Evolutionary conservation across 78 protist genomes (phyloP), one percentile per base, ranked within the genome.

Genomic region (Dictyostelium intermedium): DNA sequence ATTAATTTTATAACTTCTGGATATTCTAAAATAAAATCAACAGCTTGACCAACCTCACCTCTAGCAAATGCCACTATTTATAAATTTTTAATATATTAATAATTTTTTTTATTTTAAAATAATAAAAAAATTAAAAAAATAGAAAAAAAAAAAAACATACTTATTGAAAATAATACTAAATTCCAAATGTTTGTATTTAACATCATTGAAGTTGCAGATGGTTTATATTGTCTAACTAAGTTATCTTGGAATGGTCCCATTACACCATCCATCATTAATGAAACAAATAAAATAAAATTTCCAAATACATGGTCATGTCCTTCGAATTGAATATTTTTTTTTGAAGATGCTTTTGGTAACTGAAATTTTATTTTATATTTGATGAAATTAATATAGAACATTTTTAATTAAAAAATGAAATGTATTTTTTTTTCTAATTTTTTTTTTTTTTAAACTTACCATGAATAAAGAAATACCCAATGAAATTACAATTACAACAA

Each of bases 241-340:
- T 79, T 50, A 53, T 87, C 93, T 87, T 87, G 93, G 23, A 50
- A 63, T 87, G 93, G 93, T 9, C 93, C 93, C 61, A 87, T 87
- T 16, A 87, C 13, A 30, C 93, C 93, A 87, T 87, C 93, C 72
- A 87, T 34, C 60, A 79, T 25, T 34, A 87, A 76, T 56, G 93
- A 87, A 43, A n/a, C 43, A 37, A 87, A 79, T 56, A 87, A 30
- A 14, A 87, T 23, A 5, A 87, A 27, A 63, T 87, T 56, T 10
- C 92, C 92, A 78, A 43, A 78, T n/a, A 60, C 2, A 66, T 83
- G 80, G 41, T 83, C 79, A 8, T 14, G n/a, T 45, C 80, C 78
- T 63, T 60, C 80, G 66, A 60, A 60, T 30, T 16, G 25, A 63
- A 63, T 63, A 66, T 83, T 83, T 34, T 35, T 60, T 34, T 82